Percentiles rank a stretch among this genome's conserved stretches.
Conservation (phyloP, 2,329 filamentous ascomycete genomes). For the Trematosphaeria pertusa region DNA sequence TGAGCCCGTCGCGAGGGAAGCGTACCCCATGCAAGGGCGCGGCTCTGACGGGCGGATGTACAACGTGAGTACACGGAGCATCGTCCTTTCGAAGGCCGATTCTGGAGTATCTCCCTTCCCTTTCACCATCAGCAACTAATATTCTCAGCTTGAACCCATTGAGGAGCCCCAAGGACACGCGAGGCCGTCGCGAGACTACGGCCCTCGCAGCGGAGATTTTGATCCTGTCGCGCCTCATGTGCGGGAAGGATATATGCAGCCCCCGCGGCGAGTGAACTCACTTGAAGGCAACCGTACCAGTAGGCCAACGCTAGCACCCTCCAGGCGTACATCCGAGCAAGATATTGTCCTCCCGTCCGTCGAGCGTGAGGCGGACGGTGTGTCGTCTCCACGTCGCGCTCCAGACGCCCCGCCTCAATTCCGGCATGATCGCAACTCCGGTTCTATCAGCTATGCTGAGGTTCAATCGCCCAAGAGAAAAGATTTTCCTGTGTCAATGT, state of each 20-base stretch:
- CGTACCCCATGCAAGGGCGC: constrained; percentile 26
- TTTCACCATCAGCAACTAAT: constrained; percentile 26
- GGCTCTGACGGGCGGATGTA: constrained; percentile 39
- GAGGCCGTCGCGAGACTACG: not conserved
- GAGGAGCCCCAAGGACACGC: constrained; percentile 15
- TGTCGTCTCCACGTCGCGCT: constrained; percentile 23
- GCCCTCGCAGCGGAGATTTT: constrained; percentile 19
- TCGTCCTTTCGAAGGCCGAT: constrained; percentile 21
- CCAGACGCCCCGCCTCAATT: constrained; percentile 9
- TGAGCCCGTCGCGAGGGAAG: constrained; percentile 15
- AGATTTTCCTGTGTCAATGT: constrained; percentile 13
- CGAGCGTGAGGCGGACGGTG: constrained; percentile 35
- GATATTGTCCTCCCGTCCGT: constrained; percentile 44
- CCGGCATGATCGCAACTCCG: constrained; percentile 8
- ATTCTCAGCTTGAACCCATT: constrained; percentile 39
- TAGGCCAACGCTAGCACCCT: constrained; percentile 17
- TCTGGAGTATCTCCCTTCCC: constrained; percentile 13
- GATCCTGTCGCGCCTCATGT: too few species aligned
- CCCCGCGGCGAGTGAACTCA: too few species aligned
- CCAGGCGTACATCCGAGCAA: constrained; percentile 36
- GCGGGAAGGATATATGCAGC: too few species aligned
- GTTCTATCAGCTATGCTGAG: constrained; percentile 14
- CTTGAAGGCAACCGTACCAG: constrained; percentile 21
- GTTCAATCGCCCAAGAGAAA: constrained; percentile 29
- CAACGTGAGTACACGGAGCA: constrained; percentile 39